Evolutionary conservation across 352 stramenopile species (phyloP).

Genomic region (Pythium periplocum): DNA sequence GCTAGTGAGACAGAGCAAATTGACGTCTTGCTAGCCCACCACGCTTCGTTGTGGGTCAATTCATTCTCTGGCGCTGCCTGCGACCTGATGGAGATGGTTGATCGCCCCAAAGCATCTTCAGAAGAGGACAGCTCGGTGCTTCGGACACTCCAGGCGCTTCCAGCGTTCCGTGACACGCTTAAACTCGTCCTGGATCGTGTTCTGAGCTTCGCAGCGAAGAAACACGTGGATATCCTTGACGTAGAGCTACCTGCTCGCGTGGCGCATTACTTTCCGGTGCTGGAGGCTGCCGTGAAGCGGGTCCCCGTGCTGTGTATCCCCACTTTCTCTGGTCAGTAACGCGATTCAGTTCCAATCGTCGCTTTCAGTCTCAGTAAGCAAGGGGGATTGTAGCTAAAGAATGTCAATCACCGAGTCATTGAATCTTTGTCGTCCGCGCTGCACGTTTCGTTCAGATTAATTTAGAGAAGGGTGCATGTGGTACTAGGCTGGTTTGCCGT

Average conservation of each 20-base stretch:
- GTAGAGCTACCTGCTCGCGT: conserved; percentile 7
- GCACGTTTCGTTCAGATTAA: no score
- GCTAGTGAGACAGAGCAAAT: conserved; percentile 14
- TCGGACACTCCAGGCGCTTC: not conserved
- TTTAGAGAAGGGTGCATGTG: no score
- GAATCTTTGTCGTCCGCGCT: no score
- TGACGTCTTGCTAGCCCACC: conserved; percentile 8
- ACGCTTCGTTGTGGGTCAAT: conserved; percentile 34
- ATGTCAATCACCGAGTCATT: no score
- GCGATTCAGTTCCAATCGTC: no score
- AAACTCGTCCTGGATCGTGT: conserved; percentile 7
- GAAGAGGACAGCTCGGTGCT: not conserved
- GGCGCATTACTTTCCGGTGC: conserved; percentile 10
- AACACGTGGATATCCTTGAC: conserved; percentile 26
- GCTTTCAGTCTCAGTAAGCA: no score
- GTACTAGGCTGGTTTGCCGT: no score
- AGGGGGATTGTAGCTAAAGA: no score
- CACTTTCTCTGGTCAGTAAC: not conserved
- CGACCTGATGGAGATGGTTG: not conserved
- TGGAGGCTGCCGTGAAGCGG: conserved; percentile 7
- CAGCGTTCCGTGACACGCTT: conserved; percentile 10
- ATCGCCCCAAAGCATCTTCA: not conserved
- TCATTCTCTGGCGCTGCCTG: conserved; percentile 16
- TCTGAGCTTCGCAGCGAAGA: conserved; percentile 14
- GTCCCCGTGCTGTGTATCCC: conserved; percentile 17